Evolutionary conservation across 495 filamentous ascomycete species (phyloP), one percentile per base, ranked within the genome.

Genomic region (Neurospora tetraspora): DNA sequence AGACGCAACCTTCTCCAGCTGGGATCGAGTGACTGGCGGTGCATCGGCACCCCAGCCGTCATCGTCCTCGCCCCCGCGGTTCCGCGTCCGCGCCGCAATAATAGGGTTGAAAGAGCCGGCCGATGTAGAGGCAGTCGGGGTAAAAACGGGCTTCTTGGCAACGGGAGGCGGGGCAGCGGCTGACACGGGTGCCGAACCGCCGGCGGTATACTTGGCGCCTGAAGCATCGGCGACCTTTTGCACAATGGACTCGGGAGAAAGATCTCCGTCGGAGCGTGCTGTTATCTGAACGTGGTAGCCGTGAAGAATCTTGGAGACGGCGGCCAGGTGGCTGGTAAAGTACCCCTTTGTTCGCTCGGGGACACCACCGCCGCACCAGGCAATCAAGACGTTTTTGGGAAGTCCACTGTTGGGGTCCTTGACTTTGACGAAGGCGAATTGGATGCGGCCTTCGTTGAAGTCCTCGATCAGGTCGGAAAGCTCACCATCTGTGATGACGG

Each of bases 21-120:
- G 88, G 34, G 89, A 92, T 73, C 96, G 87, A 61, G 93, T 94
- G 42, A 97, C 88, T 9, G 88, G 92, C 2, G 96, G 96, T 3
- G 96, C 96, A 87, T 98, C 95, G n/a, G 86, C 87, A 61, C 96
- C 96, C 96, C 96, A 98, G 31, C 96, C 96, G 83, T 98, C 96
- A 71, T 88, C 86, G 43, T 84, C 83, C 61, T 83, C 82, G 71
- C 83, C 78, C 11, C 84, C 76, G 10, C 81, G 78, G 43, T 76
- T 78, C 71, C 85, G 83, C 73, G 85, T 84, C 75, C 88, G 80
- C 73, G 86, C 84, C 70, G 83, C 84, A 43, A 84, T 78, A 37
- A 92, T 81, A 23, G 91, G 88, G 77, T 93, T 90, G 78, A 91
- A 91, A 20, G 88, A 87, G 61, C 83, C 82, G 2, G 88, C 89